Evolutionary conservation across 345 rosid species (phyloP).

Genomic region (Eucalyptus tenuipes): DNA sequence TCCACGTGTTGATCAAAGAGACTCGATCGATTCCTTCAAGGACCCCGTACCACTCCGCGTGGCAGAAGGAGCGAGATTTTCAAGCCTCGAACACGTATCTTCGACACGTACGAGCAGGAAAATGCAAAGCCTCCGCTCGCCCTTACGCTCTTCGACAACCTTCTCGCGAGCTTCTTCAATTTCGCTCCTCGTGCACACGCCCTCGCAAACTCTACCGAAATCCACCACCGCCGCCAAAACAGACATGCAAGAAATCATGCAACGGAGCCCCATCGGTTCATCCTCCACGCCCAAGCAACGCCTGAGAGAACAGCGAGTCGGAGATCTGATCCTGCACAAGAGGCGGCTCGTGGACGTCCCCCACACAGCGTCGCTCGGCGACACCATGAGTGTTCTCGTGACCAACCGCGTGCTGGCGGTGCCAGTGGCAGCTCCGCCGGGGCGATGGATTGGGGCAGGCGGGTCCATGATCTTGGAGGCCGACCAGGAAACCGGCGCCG

Average conservation of each 20-base stretch:
- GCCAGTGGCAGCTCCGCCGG: conserved; percentile 81
- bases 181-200: not conserved
- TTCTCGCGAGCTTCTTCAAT: not conserved
- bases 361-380: conserved; percentile 49
- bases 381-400: conserved; percentile 57
- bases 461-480: conserved; percentile 92
- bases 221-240: not conserved
- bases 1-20: not conserved
- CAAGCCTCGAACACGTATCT: fast-evolving
- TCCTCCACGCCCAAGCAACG: not conserved
- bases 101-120: not conserved
- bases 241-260: not conserved
- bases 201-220: not conserved
- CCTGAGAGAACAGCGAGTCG: conserved; percentile 33
- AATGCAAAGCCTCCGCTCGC: not conserved
- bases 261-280: not conserved
- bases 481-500: conserved; percentile 62
- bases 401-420: conserved; percentile 58
- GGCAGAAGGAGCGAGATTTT: not conserved
- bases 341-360: conserved; percentile 65
- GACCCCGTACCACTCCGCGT: not conserved
- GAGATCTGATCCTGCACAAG: conserved; percentile 29
- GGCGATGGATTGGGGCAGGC: conserved; percentile 86
- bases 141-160: not conserved
- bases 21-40: not conserved